Conservation (phyloP, 78 protist genomes). For the Tieghemostelium lacteum region DNA sequence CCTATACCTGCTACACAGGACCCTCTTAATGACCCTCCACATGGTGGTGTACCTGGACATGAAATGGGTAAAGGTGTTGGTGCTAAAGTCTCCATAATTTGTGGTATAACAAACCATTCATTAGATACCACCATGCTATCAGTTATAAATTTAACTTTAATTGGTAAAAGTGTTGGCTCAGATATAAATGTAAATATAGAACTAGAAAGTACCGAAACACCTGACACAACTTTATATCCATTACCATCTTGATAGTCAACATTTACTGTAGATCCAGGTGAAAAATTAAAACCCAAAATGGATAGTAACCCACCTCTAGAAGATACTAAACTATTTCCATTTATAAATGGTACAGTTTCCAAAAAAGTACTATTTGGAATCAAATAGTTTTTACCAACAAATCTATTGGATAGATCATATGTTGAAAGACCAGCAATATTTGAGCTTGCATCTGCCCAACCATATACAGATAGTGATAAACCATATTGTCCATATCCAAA, state of each 20-base stretch:
- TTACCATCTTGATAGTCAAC: not conserved
- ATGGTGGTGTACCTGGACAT: not conserved
- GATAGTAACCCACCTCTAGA: conserved; percentile 3
- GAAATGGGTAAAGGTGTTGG: too few relatives aligned
- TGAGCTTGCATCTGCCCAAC: not conserved
- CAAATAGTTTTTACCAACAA: not conserved
- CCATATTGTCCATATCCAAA: not conserved
- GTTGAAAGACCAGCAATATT: not conserved
- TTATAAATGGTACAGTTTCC: not conserved
- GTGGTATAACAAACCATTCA: not conserved
- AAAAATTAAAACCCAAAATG: not conserved
- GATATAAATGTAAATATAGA: too few relatives aligned
- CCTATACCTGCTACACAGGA: not conserved
- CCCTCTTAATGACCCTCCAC: conserved; percentile 14
- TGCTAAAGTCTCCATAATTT: not conserved
- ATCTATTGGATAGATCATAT: not conserved
- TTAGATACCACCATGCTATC: not conserved
- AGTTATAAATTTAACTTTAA: not conserved
- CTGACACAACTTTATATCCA: not conserved
- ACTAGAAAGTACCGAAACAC: not conserved
- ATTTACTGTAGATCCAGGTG: not conserved
- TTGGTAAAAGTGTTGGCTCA: not conserved
- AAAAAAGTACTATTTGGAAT: not conserved
- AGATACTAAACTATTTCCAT: not conserved
- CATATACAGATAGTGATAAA: not conserved